Conservation (phyloP, 2,329 filamentous ascomycete species). For the Fusarium sp. region DNA sequence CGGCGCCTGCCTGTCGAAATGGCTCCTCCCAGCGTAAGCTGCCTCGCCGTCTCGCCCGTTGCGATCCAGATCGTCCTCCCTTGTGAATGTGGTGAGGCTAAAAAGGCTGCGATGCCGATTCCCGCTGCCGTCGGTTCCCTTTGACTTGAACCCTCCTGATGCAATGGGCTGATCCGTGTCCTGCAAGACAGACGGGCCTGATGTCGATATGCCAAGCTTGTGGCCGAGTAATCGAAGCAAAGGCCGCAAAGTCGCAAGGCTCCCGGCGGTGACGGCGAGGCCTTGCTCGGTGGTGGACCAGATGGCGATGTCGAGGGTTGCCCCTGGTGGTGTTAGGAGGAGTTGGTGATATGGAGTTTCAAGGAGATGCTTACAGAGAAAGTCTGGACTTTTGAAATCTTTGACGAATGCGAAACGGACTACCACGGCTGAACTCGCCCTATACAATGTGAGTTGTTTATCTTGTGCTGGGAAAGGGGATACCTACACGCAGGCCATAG, state of each 20-base stretch:
- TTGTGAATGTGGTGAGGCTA: slow-evolving; percentile 43
- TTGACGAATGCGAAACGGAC: slow-evolving; percentile 54
- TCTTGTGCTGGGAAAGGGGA: background rate
- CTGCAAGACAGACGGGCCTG: slow-evolving; percentile 30
- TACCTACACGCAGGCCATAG: slow-evolving; percentile 64
- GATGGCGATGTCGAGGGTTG: slow-evolving; percentile 57
- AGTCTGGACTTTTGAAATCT: slow-evolving; percentile 53
- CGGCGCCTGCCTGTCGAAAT: slow-evolving; percentile 21
- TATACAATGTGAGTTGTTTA: slow-evolving; percentile 36
- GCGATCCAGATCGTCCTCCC: slow-evolving; percentile 35
- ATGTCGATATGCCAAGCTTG: slow-evolving; percentile 44
- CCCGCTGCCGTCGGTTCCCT: slow-evolving; percentile 13
- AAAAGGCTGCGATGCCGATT: slow-evolving; percentile 36
- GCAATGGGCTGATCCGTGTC: slow-evolving; percentile 26
- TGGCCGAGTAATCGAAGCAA: slow-evolving; percentile 50
- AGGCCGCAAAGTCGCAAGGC: slow-evolving; percentile 59
- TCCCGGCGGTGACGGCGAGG: slow-evolving; percentile 60
- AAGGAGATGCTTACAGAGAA: slow-evolving; percentile 51
- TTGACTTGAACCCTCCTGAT: slow-evolving; percentile 4
- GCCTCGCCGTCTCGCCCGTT: slow-evolving; percentile 31
- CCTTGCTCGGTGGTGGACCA: slow-evolving; percentile 61
- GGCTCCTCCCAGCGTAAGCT: slow-evolving; percentile 30
- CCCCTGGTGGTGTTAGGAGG: slow-evolving; percentile 38
- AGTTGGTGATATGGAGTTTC: background rate
- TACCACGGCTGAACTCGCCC: slow-evolving; percentile 57